These are phyloP conservation scores for Pythium utonaiense DNA, from an alignment of 352 stramenopile genomes.

Conservation along the genomic window DNA sequence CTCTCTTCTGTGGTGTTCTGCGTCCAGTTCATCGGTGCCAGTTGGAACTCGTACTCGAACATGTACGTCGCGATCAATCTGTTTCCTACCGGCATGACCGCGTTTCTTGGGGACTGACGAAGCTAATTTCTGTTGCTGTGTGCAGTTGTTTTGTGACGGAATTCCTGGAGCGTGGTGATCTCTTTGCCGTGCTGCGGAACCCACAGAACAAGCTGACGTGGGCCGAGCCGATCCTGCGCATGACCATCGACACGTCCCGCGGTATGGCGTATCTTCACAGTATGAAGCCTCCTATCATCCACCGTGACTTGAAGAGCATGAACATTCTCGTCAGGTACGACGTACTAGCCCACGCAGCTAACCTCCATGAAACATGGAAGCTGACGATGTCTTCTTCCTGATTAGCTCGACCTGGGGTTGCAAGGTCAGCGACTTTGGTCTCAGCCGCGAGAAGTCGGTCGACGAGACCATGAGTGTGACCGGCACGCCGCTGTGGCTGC, in stretches of 20 bases:
- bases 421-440: constrained; percentile 97
- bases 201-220: constrained; percentile 77
- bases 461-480: constrained; percentile 94
- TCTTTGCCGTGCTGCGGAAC: constrained; percentile 81
- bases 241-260: constrained; percentile 90
- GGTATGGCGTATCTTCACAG: constrained; percentile 98
- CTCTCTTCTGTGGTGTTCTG: background rate
- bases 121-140: background rate
- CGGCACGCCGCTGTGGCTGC: constrained; percentile 78
- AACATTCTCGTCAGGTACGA: constrained; percentile 85
- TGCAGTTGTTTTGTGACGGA: constrained; percentile 85
- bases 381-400: background rate
- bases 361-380: background rate
- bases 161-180: constrained; percentile 79
- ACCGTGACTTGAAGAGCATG: constrained; percentile 97
- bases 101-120: background rate
- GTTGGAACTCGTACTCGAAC: constrained; percentile 91
- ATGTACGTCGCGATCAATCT: constrained; percentile 54
- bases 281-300: constrained; percentile 97
- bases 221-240: constrained; percentile 82
- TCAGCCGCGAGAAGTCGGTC: constrained; percentile 95
- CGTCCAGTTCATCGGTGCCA: constrained; percentile 80
- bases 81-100: background rate
- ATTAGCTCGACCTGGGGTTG: constrained; percentile 73
- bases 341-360: background rate